Percentiles rank a stretch among this genome's conserved stretches.
phyloP scores from a whole-genome alignment of 192 early-diverging fungal genomes.

The Mortierella hygrophila region DNA sequence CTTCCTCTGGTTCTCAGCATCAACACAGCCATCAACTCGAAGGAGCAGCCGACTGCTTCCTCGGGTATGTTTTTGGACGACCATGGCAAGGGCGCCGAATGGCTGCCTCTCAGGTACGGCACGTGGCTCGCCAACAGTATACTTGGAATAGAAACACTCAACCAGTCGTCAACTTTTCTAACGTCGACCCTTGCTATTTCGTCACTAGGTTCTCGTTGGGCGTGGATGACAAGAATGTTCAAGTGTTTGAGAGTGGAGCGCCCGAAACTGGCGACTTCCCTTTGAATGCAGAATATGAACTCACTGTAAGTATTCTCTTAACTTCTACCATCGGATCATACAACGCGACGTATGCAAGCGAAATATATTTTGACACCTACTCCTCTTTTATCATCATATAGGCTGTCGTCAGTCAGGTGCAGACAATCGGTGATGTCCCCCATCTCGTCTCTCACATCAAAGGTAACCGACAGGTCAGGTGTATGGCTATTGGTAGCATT shows the following conservation, averaged over 20 bases:
- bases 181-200: not conserved
- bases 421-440: slow-evolving; percentile 68
- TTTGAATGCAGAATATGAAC: slow-evolving; percentile 70
- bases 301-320: slow-evolving; percentile 58
- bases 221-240: slow-evolving; percentile 57
- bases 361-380: not conserved
- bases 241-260: slow-evolving; percentile 52
- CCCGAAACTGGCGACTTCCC: slow-evolving; percentile 42
- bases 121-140: not conserved
- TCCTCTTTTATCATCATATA: slow-evolving; percentile 3
- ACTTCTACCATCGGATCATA: not conserved
- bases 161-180: not conserved
- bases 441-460: slow-evolving; percentile 80
- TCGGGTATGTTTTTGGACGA: slow-evolving; percentile 44
- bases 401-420: slow-evolving; percentile 67
- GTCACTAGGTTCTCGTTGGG: slow-evolving; percentile 63
- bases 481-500: not conserved
- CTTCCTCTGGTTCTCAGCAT: slow-evolving; percentile 82
- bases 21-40: slow-evolving; percentile 77
- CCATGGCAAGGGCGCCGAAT: slow-evolving; percentile 50
- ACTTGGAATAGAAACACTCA: not conserved
- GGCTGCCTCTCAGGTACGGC: slow-evolving; percentile 65
- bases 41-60: slow-evolving; percentile 66
- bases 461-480: slow-evolving; percentile 45
- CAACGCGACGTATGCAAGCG: not conserved